A percentile compares a stretch with the other conserved stretches of the same genome.
These are phyloP conservation scores for Tympanopsis confertula DNA, from an alignment of 2,329 filamentous ascomycete genomes.

Conservation along the genomic window DNA sequence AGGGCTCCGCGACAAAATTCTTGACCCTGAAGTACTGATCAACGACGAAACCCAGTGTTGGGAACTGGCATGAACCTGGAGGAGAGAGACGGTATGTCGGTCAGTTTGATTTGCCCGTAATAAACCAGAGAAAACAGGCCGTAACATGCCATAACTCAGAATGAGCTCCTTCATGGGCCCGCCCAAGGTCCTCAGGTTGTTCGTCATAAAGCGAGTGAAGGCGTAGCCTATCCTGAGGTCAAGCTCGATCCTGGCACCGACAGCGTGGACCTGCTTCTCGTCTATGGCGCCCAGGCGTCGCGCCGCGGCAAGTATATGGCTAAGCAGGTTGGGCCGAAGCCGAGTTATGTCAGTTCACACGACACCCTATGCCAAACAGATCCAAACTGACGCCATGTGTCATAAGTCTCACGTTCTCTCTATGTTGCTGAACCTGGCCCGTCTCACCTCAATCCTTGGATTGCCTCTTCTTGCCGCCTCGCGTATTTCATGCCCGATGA, in stretches of 20 bases:
- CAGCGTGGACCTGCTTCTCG: conserved; percentile 75
- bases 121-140: neutral
- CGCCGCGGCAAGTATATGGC: conserved; percentile 78
- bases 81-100: neutral
- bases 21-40: conserved; percentile 89
- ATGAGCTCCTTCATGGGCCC: conserved; percentile 51
- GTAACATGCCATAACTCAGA: conserved; percentile 65
- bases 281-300: conserved; percentile 68
- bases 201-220: conserved; percentile 80
- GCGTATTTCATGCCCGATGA: conserved; percentile 86
- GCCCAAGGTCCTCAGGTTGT: conserved; percentile 63
- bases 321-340: conserved; percentile 18
- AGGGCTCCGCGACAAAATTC: conserved; percentile 83
- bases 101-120: conserved; percentile 2
- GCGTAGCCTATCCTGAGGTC: conserved; percentile 86
- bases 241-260: conserved; percentile 78
- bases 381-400: too few species aligned
- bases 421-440: conserved; percentile 90
- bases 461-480: conserved; percentile 70
- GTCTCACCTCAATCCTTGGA: conserved; percentile 61
- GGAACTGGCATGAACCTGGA: conserved; percentile 83
- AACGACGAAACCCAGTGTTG: conserved; percentile 90
- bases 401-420: conserved; percentile 71
- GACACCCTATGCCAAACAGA: neutral
- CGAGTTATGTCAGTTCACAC: neutral